Conservation (phyloP, 1,139 yeast species). For the Torulaspora pretoriensis region DNA sequence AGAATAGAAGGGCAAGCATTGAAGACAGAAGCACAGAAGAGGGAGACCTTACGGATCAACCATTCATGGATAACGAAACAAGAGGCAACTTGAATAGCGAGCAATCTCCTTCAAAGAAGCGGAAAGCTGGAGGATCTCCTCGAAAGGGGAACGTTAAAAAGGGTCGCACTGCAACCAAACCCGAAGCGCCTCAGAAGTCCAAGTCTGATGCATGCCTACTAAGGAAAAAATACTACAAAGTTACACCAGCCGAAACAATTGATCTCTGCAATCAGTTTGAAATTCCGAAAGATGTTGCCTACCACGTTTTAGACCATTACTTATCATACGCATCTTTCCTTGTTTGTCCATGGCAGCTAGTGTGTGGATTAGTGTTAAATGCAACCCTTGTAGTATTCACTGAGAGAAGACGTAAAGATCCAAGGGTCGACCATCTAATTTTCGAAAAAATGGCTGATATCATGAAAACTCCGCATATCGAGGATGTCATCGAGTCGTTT, state of each 20-base stretch:
- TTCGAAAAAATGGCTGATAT: conserved; percentile 48
- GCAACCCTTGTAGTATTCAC: conserved; percentile 55
- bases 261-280: conserved; percentile 60
- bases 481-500: conserved; percentile 50
- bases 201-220: conserved; percentile 24
- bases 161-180: conserved; percentile 7
- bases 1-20: background rate
- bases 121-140: background rate
- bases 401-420: conserved; percentile 41
- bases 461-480: conserved; percentile 49
- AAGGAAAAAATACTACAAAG: conserved; percentile 27
- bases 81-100: background rate
- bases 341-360: conserved; percentile 62
- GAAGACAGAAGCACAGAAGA: background rate
- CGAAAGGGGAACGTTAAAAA: conserved; percentile 1
- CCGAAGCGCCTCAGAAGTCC: conserved; percentile 7
- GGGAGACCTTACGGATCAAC: background rate
- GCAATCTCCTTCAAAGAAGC: conserved; percentile 2
- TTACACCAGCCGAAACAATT: conserved; percentile 49
- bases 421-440: conserved; percentile 49
- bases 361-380: conserved; percentile 61
- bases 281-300: conserved; percentile 52
- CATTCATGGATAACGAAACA: background rate
- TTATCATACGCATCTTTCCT: conserved; percentile 50
- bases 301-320: conserved; percentile 49